Base-by-base conservation (phyloP, 2,329 filamentous ascomycete species). In the Mollisiaceae sp. region DNA sequence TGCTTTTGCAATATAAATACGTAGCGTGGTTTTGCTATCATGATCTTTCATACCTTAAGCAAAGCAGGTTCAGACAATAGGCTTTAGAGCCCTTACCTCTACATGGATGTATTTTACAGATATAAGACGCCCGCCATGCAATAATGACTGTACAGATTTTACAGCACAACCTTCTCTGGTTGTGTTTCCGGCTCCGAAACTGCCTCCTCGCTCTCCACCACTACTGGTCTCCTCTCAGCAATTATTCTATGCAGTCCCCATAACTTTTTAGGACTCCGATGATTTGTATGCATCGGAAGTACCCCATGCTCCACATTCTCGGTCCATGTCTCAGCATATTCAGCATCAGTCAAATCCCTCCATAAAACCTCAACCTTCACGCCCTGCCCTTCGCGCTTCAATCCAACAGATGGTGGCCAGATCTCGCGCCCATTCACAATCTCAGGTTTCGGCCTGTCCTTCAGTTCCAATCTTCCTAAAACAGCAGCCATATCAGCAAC, bases 401-500 rank as follows among this genome's bases (percentile, higher is more conserved):
- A 43, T 6, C 71, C 65, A 54, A 73, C 68, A 14, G 39, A 62
- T 18, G 12, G 27, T 50, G 24, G 4, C 11, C 14, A 24, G 6
- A 35, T 9, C 58, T 39, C 47, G 22, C 55, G 12, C 38, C 60
- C 71, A 43, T 64, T 61, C n/a, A 47, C 60, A 41, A 62, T 27
- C 45, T 56, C 57, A n/a, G 20, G n/a, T 47, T 27, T 66, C 63
- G 60, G 64, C 68, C 61, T 68, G 67, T 59, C 32, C n/a, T 52
- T 20, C 36, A 6, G 27, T 15, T 18, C 59, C 60, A 69, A 65
- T 38, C 58, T 64, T 36, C 38, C 66, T 50, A 68, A 63, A 50
- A 71, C 72, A 8, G 82, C 83, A 0, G 88, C 87, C 68, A 91
- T 81, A 76, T 91, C 88, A 63, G 88, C 88, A 57, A 91, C 80